Base-by-base conservation (phyloP, 208 protist species). In the Naegleria lovaniensis region DNA sequence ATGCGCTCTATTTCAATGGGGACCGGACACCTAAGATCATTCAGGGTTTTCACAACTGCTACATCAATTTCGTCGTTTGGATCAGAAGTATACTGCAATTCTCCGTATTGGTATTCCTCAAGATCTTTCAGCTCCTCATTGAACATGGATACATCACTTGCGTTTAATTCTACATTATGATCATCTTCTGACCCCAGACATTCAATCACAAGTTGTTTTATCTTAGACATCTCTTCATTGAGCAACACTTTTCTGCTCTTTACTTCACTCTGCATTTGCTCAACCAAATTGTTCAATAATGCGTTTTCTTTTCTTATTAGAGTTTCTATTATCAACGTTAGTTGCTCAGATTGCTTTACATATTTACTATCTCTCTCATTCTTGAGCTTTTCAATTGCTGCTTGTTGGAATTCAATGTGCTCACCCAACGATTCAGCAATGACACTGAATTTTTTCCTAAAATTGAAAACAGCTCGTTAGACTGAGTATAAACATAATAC, bases 251-350 rank as follows among this genome's bases (percentile, higher is more conserved):
- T 85, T 85, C 83, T 85, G 29, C 48, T 85, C 16, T 19, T 43
- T 39, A 85, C 41, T 85, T 85, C 83, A 4, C n/a, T 85, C 29
- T 85, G 9, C 83, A 85, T 48, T 43, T 85, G 83, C 9, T 85
- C 36, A 5, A 85, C 39, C 6, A 43, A 0, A 7, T 33, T 43
- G 16, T 33, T 16, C 9, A 85, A 43, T 33, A 85, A 29, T 6
- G 11, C 19, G 16, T 85, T 85, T 48, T 85, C 83, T 48, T 43
- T 40, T 48, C n/a, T 85, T 25, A 85, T 43, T 0, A 85, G 11
- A 33, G 83, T 48, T 38, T 85, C 83, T 48, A 85, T 38, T n/a
- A 85, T 48, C 0, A 19, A 43, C 0, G 38, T 48, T 40, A 51
- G 7, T 85, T 48, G 40, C 48, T 48, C 33, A 25, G 15, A 29